Evolutionary conservation across 169 alveolate genomes (phyloP).

Genomic region (Toxoplasma gondii): DNA sequence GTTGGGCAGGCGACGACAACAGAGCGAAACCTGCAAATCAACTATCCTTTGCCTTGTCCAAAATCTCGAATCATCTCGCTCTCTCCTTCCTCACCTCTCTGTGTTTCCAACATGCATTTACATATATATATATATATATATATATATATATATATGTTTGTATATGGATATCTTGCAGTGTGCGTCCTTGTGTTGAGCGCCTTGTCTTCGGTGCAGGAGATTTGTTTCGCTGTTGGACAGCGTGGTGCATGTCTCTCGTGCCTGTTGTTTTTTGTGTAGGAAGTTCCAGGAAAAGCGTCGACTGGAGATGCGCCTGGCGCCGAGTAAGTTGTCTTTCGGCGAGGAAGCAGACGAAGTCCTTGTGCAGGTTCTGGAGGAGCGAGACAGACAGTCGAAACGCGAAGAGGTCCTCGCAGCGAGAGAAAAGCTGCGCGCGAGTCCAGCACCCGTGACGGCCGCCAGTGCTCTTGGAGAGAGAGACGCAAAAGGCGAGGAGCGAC

Average conservation of each 20-base stretch:
- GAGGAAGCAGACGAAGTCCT: constrained; percentile 27
- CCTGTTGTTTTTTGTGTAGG: background rate
- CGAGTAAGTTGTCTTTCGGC: constrained; percentile 56
- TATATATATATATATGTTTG: no score
- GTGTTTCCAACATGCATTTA: background rate
- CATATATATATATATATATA: no score
- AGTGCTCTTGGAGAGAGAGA: no score
- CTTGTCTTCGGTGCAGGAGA: no score
- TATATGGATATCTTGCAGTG: background rate
- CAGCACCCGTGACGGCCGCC: constrained; percentile 17
- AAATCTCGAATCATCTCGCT: no score
- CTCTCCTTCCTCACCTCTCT: no score
- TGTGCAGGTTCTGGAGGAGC: background rate
- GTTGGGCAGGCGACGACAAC: no score
- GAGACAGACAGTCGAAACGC: background rate
- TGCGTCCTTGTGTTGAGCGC: no score
- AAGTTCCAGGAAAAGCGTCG: constrained; percentile 37
- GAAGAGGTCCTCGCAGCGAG: background rate
- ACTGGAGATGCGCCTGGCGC: constrained; percentile 21
- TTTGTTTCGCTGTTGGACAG: no score
- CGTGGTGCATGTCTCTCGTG: background rate
- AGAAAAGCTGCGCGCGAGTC: background rate
- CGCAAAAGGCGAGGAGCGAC: background rate
- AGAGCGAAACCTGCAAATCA: no score
- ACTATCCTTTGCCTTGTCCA: no score